These are phyloP conservation scores for Primulina tabacum DNA, from an alignment of 257 asterid species.

Conservation along the genomic window DNA sequence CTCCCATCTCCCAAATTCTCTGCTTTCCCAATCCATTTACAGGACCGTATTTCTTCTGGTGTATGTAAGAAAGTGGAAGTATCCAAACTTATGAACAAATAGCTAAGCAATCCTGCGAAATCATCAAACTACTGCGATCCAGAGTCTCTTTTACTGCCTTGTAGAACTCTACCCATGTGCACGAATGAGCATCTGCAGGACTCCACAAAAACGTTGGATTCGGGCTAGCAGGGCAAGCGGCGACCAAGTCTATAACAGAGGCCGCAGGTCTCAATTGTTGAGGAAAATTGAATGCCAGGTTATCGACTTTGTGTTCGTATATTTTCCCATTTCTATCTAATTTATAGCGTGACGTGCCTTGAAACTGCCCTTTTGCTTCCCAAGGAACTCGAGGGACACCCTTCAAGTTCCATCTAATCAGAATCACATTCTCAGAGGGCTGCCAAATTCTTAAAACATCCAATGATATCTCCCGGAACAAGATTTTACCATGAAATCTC, in stretches of 20 bases:
- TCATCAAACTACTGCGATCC: slow-evolving; percentile 38
- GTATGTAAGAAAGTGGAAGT: slow-evolving; percentile 7
- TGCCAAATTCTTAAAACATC: slow-evolving; percentile 82
- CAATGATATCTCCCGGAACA: slow-evolving; percentile 73
- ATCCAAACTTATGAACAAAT: slow-evolving; percentile 50
- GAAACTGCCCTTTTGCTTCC: slow-evolving; percentile 83
- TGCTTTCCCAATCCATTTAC: not conserved
- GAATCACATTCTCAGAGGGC: slow-evolving; percentile 71
- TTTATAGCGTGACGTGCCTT: slow-evolving; percentile 77
- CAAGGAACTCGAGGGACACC: slow-evolving; percentile 77
- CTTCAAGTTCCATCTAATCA: slow-evolving; percentile 69
- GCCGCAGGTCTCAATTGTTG: slow-evolving; percentile 61
- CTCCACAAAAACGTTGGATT: slow-evolving; percentile 62
- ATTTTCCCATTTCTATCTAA: slow-evolving; percentile 75
- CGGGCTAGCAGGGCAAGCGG: slow-evolving; percentile 71
- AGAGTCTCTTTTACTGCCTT: slow-evolving; percentile 54
- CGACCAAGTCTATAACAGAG: slow-evolving; percentile 66
- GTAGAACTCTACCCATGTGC: slow-evolving; percentile 63
- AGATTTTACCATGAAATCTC: slow-evolving; percentile 74
- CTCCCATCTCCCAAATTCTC: not conserved
- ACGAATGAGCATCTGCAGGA: slow-evolving; percentile 35
- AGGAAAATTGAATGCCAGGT: slow-evolving; percentile 73
- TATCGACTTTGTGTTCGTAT: slow-evolving; percentile 86
- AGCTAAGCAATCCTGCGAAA: slow-evolving; percentile 60
- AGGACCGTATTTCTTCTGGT: too few relatives aligned